These are phyloP conservation scores for Globisporangium apiculatum DNA, from an alignment of 352 stramenopile species.

Conservation along the genomic window DNA sequence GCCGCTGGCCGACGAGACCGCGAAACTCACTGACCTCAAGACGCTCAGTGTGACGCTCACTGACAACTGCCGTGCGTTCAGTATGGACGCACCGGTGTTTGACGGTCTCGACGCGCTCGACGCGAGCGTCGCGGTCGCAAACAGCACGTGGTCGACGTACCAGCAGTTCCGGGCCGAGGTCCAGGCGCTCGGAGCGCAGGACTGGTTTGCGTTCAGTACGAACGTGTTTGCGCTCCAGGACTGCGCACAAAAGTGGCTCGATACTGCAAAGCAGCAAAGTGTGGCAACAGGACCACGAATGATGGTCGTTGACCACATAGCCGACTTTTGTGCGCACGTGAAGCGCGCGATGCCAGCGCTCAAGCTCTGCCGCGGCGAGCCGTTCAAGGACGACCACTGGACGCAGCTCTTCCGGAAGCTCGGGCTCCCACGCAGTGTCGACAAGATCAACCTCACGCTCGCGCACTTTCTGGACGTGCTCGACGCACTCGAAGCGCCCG, in stretches of 20 bases:
- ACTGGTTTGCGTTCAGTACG: conserved; percentile 92
- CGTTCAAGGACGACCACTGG: conserved; percentile 97
- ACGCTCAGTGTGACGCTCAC: conserved; percentile 44
- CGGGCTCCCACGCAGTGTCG: conserved; percentile 72
- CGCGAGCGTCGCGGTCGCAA: conserved; percentile 58
- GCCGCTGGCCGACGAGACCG: conserved; percentile 79
- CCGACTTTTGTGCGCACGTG: conserved; percentile 73
- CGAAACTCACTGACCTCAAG: conserved; percentile 75
- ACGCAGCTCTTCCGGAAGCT: conserved; percentile 91
- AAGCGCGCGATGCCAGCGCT: conserved; percentile 88
- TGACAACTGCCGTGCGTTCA: conserved; percentile 85
- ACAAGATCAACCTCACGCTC: conserved; percentile 87
- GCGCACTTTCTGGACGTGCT: conserved; percentile 87
- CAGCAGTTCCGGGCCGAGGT: conserved; percentile 84
- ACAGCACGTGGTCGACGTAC: conserved; percentile 83
- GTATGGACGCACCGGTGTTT: conserved; percentile 79
- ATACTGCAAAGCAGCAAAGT: conserved; percentile 68
- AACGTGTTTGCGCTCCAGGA: conserved; percentile 93
- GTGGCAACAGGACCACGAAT: conserved; percentile 28
- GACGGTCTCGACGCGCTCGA: conserved; percentile 73
- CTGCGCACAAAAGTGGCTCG: conserved; percentile 85
- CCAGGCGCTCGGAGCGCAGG: conserved; percentile 52
- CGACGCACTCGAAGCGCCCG: conserved; percentile 67
- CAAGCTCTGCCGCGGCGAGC: conserved; percentile 92
- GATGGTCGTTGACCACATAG: conserved; percentile 67